These are phyloP conservation scores for Salvia miltiorrhiza DNA, from an alignment of 257 asterid species.

Conservation along the genomic window DNA sequence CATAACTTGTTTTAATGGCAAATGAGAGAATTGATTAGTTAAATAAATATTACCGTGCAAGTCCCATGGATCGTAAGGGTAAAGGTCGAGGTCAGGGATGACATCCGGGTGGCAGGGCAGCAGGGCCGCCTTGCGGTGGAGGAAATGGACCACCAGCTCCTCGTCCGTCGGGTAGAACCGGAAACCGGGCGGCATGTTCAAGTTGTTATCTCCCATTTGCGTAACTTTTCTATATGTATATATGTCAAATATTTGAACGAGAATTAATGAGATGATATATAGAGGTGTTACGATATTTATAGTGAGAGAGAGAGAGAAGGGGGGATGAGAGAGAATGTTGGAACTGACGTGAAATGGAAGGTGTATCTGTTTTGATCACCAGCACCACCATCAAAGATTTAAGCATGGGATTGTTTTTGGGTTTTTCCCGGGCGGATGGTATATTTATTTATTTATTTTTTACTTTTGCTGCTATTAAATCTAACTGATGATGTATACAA, in stretches of 20 bases:
- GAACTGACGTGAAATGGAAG: constrained; percentile 67
- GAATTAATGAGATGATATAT: neutral
- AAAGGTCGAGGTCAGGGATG: constrained; percentile 94
- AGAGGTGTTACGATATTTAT: constrained; percentile 40
- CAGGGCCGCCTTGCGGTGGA: constrained; percentile 78
- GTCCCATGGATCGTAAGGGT: constrained; percentile 97
- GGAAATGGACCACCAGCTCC: constrained; percentile 95
- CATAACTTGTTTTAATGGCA: no score
- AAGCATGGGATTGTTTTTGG: constrained; percentile 22
- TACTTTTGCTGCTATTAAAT: neutral
- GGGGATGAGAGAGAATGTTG: constrained; percentile 21
- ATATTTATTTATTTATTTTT: neutral
- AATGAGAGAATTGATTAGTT: no score
- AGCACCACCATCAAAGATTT: constrained; percentile 25
- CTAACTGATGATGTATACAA: no score
- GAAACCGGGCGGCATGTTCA: constrained; percentile 89
- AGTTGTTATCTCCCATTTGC: constrained; percentile 52
- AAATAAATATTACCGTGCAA: constrained; percentile 58
- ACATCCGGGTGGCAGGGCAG: constrained; percentile 86
- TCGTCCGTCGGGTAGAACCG: constrained; percentile 88
- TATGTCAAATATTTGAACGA: neutral
- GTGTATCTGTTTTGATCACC: constrained; percentile 38
- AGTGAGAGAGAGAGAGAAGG: constrained; percentile 29
- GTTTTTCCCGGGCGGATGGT: neutral
- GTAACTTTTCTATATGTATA: no score